These are phyloP conservation scores for Colletotrichum tropicicola DNA, from an alignment of 2,329 filamentous ascomycete species.

Conservation along the genomic window DNA sequence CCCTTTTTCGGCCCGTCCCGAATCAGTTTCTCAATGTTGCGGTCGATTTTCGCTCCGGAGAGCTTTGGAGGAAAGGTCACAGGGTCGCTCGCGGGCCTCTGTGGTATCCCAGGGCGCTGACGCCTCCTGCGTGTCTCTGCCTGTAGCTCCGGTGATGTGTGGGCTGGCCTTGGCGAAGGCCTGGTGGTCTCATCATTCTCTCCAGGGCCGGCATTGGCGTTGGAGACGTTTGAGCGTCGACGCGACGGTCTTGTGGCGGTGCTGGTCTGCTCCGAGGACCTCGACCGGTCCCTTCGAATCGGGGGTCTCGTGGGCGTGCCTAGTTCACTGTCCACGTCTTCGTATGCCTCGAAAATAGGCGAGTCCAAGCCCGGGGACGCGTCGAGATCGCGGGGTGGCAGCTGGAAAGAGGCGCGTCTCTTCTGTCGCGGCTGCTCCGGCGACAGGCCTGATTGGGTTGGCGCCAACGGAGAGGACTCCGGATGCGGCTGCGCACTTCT, in stretches of 20 bases:
- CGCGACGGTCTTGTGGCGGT: too few relatives aligned
- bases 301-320: too few relatives aligned
- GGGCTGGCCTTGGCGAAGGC: not conserved
- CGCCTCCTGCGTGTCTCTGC: not conserved
- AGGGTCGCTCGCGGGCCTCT: not conserved
- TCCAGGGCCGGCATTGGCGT: too few relatives aligned
- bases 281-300: too few relatives aligned
- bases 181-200: not conserved
- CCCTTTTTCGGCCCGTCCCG: not conserved
- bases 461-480: not conserved
- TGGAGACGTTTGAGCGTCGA: too few relatives aligned
- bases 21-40: not conserved
- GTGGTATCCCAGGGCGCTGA: not conserved
- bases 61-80: not conserved
- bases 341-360: not conserved
- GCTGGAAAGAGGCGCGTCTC: not conserved
- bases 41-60: not conserved
- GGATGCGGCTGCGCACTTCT: not conserved
- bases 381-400: not conserved
- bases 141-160: not conserved
- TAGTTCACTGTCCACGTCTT: too few relatives aligned
- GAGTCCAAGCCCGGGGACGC: not conserved
- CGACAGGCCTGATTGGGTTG: not conserved
- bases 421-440: not conserved
- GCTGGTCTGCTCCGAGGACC: too few relatives aligned